These are phyloP conservation scores for Euphorbia pulcherrima DNA, from an alignment of 345 rosid species.

Conservation along the genomic window DNA sequence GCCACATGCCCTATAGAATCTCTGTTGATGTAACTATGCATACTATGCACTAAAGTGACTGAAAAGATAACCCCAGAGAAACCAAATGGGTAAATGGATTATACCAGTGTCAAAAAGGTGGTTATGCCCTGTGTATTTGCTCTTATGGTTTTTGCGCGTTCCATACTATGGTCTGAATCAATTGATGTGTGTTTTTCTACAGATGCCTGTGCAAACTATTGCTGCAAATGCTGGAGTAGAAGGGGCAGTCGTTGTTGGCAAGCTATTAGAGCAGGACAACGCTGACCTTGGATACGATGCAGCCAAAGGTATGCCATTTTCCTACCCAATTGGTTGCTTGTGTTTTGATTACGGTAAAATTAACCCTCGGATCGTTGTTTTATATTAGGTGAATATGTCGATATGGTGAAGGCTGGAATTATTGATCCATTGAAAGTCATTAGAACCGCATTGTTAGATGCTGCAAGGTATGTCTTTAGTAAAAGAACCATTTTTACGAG, in stretches of 20 bases:
- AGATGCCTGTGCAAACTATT: slow-evolving; percentile 82
- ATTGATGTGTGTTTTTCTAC: no score
- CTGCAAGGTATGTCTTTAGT: slow-evolving; percentile 83
- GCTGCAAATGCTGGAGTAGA: slow-evolving; percentile 92
- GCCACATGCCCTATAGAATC: no score
- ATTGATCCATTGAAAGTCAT: slow-evolving; percentile 93
- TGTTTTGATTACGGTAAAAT: neutral
- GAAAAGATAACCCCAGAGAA: no score
- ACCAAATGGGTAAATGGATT: no score
- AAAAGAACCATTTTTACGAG: neutral
- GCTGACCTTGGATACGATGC: slow-evolving; percentile 92
- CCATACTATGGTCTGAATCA: no score
- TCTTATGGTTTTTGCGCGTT: no score
- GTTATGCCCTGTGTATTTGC: slow-evolving; percentile 6
- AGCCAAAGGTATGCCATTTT: slow-evolving; percentile 57
- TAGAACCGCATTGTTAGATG: slow-evolving; percentile 92
- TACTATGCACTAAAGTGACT: no score
- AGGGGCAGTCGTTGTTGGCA: slow-evolving; percentile 93
- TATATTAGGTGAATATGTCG: slow-evolving; percentile 74
- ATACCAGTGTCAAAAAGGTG: no score
- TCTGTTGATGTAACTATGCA: no score
- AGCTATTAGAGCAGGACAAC: slow-evolving; percentile 83
- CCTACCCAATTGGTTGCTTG: neutral
- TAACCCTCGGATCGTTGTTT: neutral
- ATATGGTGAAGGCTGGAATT: slow-evolving; percentile 91